Conservation (phyloP, 225 moss, liverwort and hornwort species). For the Marchantia paleacea region DNA sequence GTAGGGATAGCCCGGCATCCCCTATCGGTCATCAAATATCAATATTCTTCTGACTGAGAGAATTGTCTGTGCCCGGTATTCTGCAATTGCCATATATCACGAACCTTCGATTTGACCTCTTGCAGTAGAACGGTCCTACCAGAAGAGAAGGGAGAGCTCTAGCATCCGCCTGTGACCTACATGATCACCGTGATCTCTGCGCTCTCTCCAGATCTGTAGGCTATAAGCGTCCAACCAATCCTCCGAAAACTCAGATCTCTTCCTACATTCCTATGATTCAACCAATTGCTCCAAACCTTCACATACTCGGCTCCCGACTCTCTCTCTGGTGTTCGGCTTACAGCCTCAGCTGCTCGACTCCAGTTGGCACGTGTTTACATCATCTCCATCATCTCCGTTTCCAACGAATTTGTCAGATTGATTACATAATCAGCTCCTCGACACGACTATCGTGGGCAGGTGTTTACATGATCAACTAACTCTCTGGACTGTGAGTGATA, state of each 20-base stretch:
- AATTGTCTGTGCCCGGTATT: conserved; percentile 2
- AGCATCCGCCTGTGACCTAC: not conserved
- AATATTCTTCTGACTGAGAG: conserved; percentile 4
- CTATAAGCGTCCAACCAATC: not conserved
- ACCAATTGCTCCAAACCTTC: too few relatives aligned
- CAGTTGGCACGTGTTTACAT: too few relatives aligned
- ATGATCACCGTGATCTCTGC: not conserved
- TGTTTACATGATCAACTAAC: too few relatives aligned
- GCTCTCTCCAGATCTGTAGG: not conserved
- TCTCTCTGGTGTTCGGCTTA: too few relatives aligned
- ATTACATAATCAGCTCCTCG: too few relatives aligned
- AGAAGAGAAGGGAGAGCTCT: not conserved
- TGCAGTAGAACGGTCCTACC: not conserved
- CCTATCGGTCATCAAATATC: conserved; percentile 12
- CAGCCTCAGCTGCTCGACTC: too few relatives aligned
- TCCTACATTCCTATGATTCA: too few relatives aligned
- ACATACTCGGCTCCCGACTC: too few relatives aligned
- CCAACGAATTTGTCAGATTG: too few relatives aligned
- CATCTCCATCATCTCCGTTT: too few relatives aligned
- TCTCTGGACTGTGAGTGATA: too few relatives aligned
- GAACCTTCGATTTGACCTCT: not conserved
- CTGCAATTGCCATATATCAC: conserved; percentile 10
- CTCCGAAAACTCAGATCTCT: not conserved
- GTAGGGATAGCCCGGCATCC: not conserved
- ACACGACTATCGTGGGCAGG: too few relatives aligned